Evolutionary conservation across 73 alveolate genomes (phyloP), one percentile per base, ranked within the genome.

Genomic region (Paramecium tetraurelia): DNA sequence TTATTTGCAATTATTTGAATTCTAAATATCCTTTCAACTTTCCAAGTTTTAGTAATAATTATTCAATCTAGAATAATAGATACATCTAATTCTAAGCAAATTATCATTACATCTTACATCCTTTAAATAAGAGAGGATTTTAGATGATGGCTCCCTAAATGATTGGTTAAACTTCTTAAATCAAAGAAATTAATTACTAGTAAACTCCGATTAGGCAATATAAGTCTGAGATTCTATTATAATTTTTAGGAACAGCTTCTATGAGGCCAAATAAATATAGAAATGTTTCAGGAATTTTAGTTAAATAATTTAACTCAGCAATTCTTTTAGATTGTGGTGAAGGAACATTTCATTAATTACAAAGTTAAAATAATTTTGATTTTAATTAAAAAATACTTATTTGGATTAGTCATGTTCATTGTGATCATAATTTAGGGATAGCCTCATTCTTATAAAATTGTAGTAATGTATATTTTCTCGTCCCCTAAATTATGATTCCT

Each of bases 371-470:
- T 22, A 70, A 31, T 41, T 83, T 93, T 43, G 96, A 97, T 43
- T 93, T 93, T 38, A 93, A 95, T 10, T 9, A 36, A 48, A 96
- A 97, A 58, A 95, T 95, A 16, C 93, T 95, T 48, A 87, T 97
- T 21, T 96, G 96, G 46, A 94, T 98, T 18, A 96, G 99, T 69
- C 99, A 98, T 93, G 87, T 96, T 41, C 99, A 98, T 93, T 99
- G 99, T 29, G 99, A 98, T 77, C 99, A 98, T 90, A 95, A 96
- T 93, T 92, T 98, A 24, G 99, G 99, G 40, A 76, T 97, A 22
- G 53, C 96, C 0, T 36, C 63, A 86, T 98, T 95, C 68, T 89
- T 95, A 87, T 89, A 85, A 63, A 93, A 75, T 59, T 70, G 22
- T 16, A 18, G 70, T 58, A 77, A 93, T 87, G 87, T 95, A n/a